Evolutionary conservation across 108 stramenopile genomes (phyloP), one percentile per base, ranked within the genome.

Genomic region (Poteriospumella lacustris): DNA sequence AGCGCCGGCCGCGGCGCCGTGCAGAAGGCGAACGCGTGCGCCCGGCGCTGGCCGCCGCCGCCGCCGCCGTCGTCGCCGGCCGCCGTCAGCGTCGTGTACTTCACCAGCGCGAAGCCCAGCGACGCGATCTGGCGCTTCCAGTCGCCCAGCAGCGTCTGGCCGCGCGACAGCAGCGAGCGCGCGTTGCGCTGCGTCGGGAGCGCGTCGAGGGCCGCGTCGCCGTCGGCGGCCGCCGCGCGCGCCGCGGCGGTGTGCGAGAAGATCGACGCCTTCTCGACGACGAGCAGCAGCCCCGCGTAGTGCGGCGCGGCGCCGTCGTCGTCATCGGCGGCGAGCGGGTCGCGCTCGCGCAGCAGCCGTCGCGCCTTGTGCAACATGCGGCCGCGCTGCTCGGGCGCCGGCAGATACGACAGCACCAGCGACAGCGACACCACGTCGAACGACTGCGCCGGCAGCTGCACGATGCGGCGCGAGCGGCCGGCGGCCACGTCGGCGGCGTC

Each of bases 371-470:
- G 2, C 9, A 78, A 5, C 78, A 78, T 78, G 28, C 34, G 29
- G 2, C 34, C 39, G 26, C 78, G 62, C 68, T 70, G 29, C 19
- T 38, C 64, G 2, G 78, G 68, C 28, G 64, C 5, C 19, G 78
- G 78, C 28, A 78, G 28, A 67, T 78, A 78, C 15, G 78, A 78
- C 3, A 78, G 41, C n/a, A 78, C 78, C 31, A 78, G 60, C 40
- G 78, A 78, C 78, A 78, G 3, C 5, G 43, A 29, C 34, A 67
- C 78, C 12, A 29, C 78, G 34, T 78, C 78, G 58, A 44, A 68
- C 28, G 34, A 39, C 26, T 9, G 9, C 24, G 69, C 68, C 19
- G 78, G 78, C 34, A 78, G 68, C 42, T n/a, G 3, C 31, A 64
- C 39, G 28, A 78, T 1, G 26, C 42, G 40, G 15, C 58, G 28